phyloP scores from a whole-genome alignment of 352 stramenopile genomes.

The Globisporangium splendens region DNA sequence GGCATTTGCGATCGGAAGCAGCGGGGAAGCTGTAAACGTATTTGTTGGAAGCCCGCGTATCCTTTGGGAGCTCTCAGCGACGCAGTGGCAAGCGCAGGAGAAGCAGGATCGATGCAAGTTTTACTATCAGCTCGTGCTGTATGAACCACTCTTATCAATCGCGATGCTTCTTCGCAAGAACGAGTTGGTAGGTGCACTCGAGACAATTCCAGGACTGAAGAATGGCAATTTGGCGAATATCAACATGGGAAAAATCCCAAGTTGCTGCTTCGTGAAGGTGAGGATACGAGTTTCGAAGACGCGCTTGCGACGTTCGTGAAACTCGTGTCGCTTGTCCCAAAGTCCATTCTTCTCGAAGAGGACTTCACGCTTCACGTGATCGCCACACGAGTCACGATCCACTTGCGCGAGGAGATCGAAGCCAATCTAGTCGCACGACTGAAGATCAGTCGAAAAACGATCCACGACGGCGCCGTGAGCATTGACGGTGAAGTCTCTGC shows the following conservation, averaged over 20 bases:
- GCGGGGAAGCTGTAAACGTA: slow-evolving; percentile 55
- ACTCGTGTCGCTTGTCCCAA: slow-evolving; percentile 59
- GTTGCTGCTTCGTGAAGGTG: slow-evolving; percentile 41
- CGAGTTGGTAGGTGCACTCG: slow-evolving; percentile 79
- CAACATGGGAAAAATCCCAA: slow-evolving; percentile 63
- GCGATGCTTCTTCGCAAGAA: slow-evolving; percentile 78
- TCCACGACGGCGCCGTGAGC: slow-evolving; percentile 40
- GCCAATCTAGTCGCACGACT: slow-evolving; percentile 56
- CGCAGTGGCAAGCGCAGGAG: slow-evolving; percentile 49
- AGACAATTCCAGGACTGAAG: slow-evolving; percentile 72
- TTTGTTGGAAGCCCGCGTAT: slow-evolving; percentile 70
- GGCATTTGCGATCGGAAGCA: slow-evolving; percentile 28
- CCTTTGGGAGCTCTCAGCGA: slow-evolving; percentile 58
- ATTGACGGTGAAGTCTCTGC: slow-evolving; percentile 70
- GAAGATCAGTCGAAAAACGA: slow-evolving; percentile 54
- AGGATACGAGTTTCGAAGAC: slow-evolving; percentile 43
- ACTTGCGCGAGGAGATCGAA: slow-evolving; percentile 71
- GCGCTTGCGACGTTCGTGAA: slow-evolving; percentile 52
- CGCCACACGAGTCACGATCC: slow-evolving; percentile 51
- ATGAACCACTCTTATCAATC: slow-evolving; percentile 57
- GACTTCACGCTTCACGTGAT: slow-evolving; percentile 56
- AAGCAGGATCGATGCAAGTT: slow-evolving; percentile 61
- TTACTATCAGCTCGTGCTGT: slow-evolving; percentile 58
- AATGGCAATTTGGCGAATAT: slow-evolving; percentile 69
- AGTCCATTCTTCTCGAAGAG: slow-evolving; percentile 50